phyloP scores from a whole-genome alignment of 345 rosid species.

The Eucalyptus regnans region DNA sequence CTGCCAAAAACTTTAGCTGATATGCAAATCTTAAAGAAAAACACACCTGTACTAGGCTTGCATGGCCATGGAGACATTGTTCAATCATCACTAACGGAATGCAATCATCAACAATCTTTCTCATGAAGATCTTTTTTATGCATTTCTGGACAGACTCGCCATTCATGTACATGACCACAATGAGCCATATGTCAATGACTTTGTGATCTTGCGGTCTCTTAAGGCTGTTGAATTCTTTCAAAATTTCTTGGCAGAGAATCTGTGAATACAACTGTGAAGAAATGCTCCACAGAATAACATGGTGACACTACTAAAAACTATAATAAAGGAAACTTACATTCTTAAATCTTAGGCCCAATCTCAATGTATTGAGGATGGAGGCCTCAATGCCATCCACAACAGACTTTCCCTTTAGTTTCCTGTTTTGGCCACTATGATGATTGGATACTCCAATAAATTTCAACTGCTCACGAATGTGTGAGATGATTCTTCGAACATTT shows the following conservation, averaged over 20 bases:
- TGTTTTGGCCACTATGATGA: slow-evolving; percentile 17
- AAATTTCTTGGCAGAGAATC: slow-evolving; percentile 73
- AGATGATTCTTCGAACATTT: slow-evolving; percentile 62
- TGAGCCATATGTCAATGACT: slow-evolving; percentile 74
- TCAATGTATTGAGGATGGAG: slow-evolving; percentile 60
- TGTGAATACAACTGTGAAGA: background rate
- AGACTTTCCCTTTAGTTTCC: slow-evolving; percentile 57
- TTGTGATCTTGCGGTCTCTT: slow-evolving; percentile 65
- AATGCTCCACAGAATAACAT: background rate
- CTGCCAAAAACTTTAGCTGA: background rate
- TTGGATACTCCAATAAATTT: slow-evolving; percentile 48
- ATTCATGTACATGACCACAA: slow-evolving; percentile 54
- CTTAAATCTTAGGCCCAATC: slow-evolving; percentile 74
- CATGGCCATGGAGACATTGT: slow-evolving; percentile 61
- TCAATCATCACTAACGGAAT: slow-evolving; percentile 54
- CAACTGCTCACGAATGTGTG: slow-evolving; percentile 56
- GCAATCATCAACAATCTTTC: slow-evolving; percentile 58
- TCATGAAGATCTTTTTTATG: slow-evolving; percentile 57
- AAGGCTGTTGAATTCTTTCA: slow-evolving; percentile 55
- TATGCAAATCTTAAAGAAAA: background rate
- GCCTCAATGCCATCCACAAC: slow-evolving; percentile 37
- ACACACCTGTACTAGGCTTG: slow-evolving; percentile 53
- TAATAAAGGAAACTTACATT: slow-evolving; percentile 27
- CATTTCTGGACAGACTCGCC: slow-evolving; percentile 43
- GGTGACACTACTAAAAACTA: background rate